A percentile compares a stretch with the other conserved stretches of the same genome.
phyloP scores from a whole-genome alignment of 352 stramenopile genomes.

The Phytophthora hibernalis region DNA sequence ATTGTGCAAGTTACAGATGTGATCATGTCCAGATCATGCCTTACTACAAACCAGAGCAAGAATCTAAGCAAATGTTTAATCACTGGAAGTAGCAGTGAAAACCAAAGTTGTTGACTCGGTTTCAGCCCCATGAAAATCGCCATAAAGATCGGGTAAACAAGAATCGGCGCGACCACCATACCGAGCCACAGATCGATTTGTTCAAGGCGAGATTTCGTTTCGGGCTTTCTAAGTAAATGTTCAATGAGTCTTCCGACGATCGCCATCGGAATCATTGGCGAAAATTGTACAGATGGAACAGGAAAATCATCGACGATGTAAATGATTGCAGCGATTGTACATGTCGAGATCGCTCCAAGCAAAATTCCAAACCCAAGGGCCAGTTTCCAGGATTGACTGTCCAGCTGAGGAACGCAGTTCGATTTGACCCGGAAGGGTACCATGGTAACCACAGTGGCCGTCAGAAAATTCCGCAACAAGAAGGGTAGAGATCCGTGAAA shows the following conservation, averaged over 20 bases:
- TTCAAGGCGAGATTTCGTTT: constrained; percentile 11
- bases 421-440: constrained; percentile 21
- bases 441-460: constrained; percentile 12
- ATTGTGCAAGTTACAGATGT: constrained; percentile 20
- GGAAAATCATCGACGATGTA: constrained; percentile 28
- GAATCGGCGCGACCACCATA: constrained; percentile 24
- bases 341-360: not conserved
- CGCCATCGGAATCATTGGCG: constrained; percentile 22
- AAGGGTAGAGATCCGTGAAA: constrained; percentile 31
- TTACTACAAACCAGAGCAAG: constrained; percentile 20
- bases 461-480: constrained; percentile 33
- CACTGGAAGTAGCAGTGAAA: constrained; percentile 41
- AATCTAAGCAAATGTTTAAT: constrained; percentile 37
- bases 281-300: constrained; percentile 35
- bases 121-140: constrained; percentile 39
- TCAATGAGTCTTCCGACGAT: not conserved
- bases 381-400: constrained; percentile 15
- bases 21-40: constrained; percentile 31
- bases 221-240: constrained; percentile 3
- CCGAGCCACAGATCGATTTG: constrained; percentile 14
- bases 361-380: constrained; percentile 7
- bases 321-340: not conserved
- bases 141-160: constrained; percentile 42
- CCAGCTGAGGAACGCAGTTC: constrained; percentile 33
- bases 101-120: constrained; percentile 27